Conservation (phyloP, 2,329 filamentous ascomycete species). For the Cercospora sojina region DNA sequence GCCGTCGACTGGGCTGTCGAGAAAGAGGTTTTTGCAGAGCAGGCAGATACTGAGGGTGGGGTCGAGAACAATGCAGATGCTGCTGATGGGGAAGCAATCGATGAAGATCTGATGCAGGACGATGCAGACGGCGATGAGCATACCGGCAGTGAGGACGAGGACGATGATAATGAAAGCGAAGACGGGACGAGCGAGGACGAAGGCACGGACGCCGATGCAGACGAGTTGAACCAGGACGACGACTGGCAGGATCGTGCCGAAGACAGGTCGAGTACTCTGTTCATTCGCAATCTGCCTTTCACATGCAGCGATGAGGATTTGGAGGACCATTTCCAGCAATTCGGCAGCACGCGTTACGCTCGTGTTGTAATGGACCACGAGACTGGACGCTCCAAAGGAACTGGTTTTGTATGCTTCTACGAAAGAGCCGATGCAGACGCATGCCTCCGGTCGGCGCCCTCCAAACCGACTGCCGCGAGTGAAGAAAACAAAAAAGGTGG, state of each 20-base stretch:
- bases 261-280: constrained; percentile 75
- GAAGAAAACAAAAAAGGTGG: constrained; percentile 25
- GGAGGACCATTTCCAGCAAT: constrained; percentile 80
- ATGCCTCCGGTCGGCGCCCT: constrained; percentile 75
- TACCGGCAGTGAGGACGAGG: constrained; percentile 36
- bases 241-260: constrained; percentile 47
- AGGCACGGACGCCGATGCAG: constrained; percentile 42
- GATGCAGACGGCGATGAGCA: constrained; percentile 35
- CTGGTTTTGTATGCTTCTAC: constrained; percentile 92
- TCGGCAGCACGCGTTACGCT: constrained; percentile 86
- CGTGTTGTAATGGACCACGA: constrained; percentile 83
- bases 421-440: constrained; percentile 69
- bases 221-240: constrained; percentile 47
- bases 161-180: constrained; percentile 40
- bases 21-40: constrained; percentile 70
- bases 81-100: constrained; percentile 37
- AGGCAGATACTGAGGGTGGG: constrained; percentile 28
- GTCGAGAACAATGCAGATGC: constrained; percentile 37
- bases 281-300: constrained; percentile 93
- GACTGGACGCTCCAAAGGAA: constrained; percentile 84
- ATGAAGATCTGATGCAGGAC: constrained; percentile 25
- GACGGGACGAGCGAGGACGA: constrained; percentile 44
- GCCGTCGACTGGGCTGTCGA: constrained; percentile 98
- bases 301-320: constrained; percentile 78
- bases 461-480: constrained; percentile 43